phyloP scores from a whole-genome alignment of 2,329 filamentous ascomycete species.

The Fusarium sp. region DNA sequence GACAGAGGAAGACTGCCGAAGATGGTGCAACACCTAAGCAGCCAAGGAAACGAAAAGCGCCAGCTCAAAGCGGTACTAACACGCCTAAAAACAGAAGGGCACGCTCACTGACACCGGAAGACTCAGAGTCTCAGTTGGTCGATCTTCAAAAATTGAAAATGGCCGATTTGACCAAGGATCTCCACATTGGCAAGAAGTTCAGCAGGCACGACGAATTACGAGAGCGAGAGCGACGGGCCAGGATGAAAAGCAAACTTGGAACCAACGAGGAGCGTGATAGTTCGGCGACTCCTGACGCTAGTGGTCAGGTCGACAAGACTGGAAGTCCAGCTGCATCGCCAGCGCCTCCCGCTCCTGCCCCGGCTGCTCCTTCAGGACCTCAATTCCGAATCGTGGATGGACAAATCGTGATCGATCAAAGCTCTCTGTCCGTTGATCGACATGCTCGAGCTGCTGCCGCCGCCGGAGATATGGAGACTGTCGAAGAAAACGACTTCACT shows the following conservation, averaged over 20 bases:
- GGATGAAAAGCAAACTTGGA: slow-evolving; percentile 48
- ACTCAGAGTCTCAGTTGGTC: slow-evolving; percentile 70
- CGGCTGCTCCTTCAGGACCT: slow-evolving; percentile 56
- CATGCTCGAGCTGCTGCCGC: slow-evolving; percentile 70
- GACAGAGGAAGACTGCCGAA: slow-evolving; percentile 48
- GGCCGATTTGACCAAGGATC: slow-evolving; percentile 76
- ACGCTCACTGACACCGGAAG: slow-evolving; percentile 69
- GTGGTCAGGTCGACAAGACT: slow-evolving; percentile 32
- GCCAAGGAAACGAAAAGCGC: slow-evolving; percentile 47
- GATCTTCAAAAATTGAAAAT: slow-evolving; percentile 76
- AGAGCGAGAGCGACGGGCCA: slow-evolving; percentile 68
- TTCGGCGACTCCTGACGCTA: slow-evolving; percentile 38
- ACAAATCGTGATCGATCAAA: slow-evolving; percentile 76
- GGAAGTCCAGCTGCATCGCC: slow-evolving; percentile 43
- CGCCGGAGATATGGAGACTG: slow-evolving; percentile 65
- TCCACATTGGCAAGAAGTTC: slow-evolving; percentile 79
- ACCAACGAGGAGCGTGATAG: slow-evolving; percentile 41
- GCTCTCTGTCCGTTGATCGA: slow-evolving; percentile 74
- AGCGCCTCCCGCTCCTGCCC: slow-evolving; percentile 43
- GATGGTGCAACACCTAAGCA: slow-evolving; percentile 35
- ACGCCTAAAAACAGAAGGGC: slow-evolving; percentile 50
- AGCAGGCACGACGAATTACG: slow-evolving; percentile 78
- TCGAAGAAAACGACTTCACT: slow-evolving; percentile 84
- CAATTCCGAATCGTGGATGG: slow-evolving; percentile 76
- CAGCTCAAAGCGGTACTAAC: slow-evolving; percentile 40